Evolutionary conservation across 345 rosid species (phyloP), one percentile per base, ranked within the genome.

Genomic region (Eucalyptus curtisii): DNA sequence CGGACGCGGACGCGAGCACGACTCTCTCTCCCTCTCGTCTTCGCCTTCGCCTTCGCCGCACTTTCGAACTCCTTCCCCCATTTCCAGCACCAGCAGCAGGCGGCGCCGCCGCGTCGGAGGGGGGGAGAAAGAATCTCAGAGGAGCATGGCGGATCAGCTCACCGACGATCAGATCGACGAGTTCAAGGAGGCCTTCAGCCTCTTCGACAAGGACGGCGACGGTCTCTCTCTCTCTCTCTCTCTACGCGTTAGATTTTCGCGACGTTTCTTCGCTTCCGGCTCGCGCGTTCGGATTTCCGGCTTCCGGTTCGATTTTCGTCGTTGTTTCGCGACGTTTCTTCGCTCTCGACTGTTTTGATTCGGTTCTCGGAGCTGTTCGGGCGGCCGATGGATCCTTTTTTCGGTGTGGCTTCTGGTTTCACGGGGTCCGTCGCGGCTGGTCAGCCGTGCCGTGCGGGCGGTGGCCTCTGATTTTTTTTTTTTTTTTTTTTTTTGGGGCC

Each of bases 101-200:
- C 10, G 84, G 47, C 40, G 90, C 22, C 44, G 49, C 48, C 33
- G 68, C 31, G 68, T 61, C 31, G 8, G 4, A 30, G 33, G 10
- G 2, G 16, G 16, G 50, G 40, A 47, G 24, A 52, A 55, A 49
- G 2, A 52, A 52, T 52, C 24, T 52, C 25, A 52, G 24, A 66
- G 40, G 48, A 82, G 52, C 7, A 92, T 92, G 93, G 93, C 89
- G 47, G 93, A 92, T 79, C 92, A 92, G 71, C 92, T 92, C 85
- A 88, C 92, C 82, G 89, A 89, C 10, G 93, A 92, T 48, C 93
- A 92, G 93, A 92, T 92, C 92, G 87, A 90, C 53, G 92, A 92
- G 90, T 92, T 92, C 88, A 92, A 88, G 92, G 93, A 92, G 90
- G 93, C 93, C 48, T 92, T 92, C 88, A 90, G 91, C 90, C 93